Evolutionary conservation across 2,329 filamentous ascomycete species (phyloP).

Genomic region (Setomelanomma holmii): DNA sequence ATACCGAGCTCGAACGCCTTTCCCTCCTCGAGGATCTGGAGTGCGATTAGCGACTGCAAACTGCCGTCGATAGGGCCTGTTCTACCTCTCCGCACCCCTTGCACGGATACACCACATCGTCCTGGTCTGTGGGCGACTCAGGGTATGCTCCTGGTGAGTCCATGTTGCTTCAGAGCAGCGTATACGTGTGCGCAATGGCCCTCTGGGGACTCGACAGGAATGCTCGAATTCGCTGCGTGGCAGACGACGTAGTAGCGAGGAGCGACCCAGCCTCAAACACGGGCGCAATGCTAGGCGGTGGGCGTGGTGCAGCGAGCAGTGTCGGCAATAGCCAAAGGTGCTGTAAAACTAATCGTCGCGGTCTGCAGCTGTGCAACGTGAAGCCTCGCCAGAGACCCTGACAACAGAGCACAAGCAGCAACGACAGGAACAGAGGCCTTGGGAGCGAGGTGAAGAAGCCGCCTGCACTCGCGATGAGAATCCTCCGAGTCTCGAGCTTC

Average conservation of each 20-base stretch:
- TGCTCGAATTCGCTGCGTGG: neutral
- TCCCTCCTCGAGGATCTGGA: constrained; percentile 93
- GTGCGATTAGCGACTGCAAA: constrained; percentile 24
- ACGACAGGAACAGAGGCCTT: neutral
- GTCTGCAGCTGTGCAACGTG: constrained; percentile 2
- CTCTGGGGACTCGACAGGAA: constrained; percentile 5
- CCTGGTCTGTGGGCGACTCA: constrained; percentile 56
- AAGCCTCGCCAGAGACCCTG: neutral
- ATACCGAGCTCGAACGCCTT: constrained; percentile 97
- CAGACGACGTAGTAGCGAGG: neutral
- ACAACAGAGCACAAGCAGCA: neutral
- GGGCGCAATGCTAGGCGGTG: neutral
- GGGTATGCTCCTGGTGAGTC: constrained; percentile 63
- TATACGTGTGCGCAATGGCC: neutral
- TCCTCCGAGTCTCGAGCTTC: constrained; percentile 3
- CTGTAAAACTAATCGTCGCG: neutral
- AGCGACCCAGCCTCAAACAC: neutral
- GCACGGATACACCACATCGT: constrained; percentile 67
- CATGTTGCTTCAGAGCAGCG: constrained; percentile 47
- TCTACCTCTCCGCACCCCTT: constrained; percentile 63
- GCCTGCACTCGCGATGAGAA: constrained; percentile 1
- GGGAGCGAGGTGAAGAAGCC: neutral
- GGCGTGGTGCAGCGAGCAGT: neutral
- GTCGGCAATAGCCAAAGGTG: constrained; percentile 3
- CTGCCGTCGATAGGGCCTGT: constrained; percentile 2